Evolutionary conservation across 2,329 filamentous ascomycete genomes (phyloP), one percentile per base, ranked within the genome.

Genomic region (Paramyrothecium sp.): DNA sequence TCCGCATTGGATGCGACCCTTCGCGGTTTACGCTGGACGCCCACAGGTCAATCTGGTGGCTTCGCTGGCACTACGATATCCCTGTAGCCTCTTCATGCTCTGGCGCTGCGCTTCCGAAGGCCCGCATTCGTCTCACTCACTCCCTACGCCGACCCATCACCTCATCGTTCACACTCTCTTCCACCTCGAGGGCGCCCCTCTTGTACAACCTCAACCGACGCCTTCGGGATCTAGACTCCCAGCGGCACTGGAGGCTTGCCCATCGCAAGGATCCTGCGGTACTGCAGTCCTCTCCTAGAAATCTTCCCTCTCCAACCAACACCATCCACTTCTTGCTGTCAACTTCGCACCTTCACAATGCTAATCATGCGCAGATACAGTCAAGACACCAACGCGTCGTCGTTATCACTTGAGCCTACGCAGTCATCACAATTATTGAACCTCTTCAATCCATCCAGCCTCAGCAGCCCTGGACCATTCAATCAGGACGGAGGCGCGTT

Each of bases 381-480:
- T 68, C 81, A 83, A 68, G 81, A 84, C 66, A 73, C 80, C 66
- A 78, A 72, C 69, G 76, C 76, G 60, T 77, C 81, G 62, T 75
- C 81, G 65, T 74, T 84, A 65, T 78, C 79, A 63, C 77, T 85
- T 72, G 82, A 85, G 70, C 79, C 80, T 61, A 67, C 78, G 56
- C 80, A 83, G 68, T 75, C 80, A 61, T 73, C 81, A 56, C 75
- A 79, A 58, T 75, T 82, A 65, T 70, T 85, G 69, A 78, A 72
- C 66, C 70, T 84, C 60, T 84, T 83, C 69, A 77, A 79, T 67
- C 76, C 80, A 61, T 73, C 78, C 52, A 68, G 78, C 61, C 73
- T 82, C 62, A 79, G 73, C 67, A 74, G 73, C 56, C 72, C 75
- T 53, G 69, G 78, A 52, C 74, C 76, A 58, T 85, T 84, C 70